Percentiles rank a stretch among this genome's conserved stretches.
Conservation (phyloP, 345 rosid species). For the Eucalyptus polyanthemos region DNA sequence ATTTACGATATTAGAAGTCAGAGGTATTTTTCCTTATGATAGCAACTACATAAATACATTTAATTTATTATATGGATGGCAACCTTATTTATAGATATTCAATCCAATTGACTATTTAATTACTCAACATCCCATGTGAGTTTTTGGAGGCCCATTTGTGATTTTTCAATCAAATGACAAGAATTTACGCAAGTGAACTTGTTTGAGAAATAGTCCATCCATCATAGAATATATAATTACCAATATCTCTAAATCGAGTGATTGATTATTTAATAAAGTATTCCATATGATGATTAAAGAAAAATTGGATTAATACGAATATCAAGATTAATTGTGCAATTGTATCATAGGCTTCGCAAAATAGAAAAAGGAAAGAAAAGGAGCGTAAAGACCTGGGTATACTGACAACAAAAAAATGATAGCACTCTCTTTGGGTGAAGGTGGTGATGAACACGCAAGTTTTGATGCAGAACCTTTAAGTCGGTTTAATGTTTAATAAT, state of each 20-base stretch:
- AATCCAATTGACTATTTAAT: background rate
- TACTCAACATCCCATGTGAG: background rate
- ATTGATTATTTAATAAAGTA: background rate
- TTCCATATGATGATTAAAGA: background rate
- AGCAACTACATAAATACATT: background rate
- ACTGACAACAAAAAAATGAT: background rate
- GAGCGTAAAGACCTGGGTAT: background rate
- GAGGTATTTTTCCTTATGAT: background rate
- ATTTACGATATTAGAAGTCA: no score
- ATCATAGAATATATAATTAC: background rate
- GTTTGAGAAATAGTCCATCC: background rate
- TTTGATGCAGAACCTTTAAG: background rate
- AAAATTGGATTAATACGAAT: background rate
- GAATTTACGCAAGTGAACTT: background rate
- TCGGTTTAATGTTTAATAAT: background rate
- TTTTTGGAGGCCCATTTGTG: background rate
- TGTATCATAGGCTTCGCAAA: background rate
- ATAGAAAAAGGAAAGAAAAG: background rate
- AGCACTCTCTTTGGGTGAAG: background rate
- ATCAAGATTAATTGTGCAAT: background rate
- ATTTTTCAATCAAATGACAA: background rate
- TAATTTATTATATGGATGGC: background rate
- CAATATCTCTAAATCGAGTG: background rate
- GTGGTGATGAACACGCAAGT: background rate
- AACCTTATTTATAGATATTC: background rate